Base-by-base conservation (phyloP, 768 basidiomycete genomes). In the Vishniacozyma victoriae region DNA sequence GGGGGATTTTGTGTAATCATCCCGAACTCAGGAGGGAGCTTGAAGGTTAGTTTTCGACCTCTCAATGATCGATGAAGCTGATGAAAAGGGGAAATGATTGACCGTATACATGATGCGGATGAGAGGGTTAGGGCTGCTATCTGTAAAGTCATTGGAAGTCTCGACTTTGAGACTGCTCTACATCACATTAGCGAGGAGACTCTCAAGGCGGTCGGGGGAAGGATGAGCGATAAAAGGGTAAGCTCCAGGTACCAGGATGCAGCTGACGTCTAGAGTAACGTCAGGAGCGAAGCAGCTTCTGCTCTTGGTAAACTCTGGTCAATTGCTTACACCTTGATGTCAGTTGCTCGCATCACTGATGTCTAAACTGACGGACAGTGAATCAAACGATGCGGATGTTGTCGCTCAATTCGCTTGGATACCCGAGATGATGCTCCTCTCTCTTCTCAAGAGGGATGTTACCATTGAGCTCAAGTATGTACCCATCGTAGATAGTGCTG, bases 331-430 rank as follows among this genome's bases (percentile, higher is more conserved):
- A 80, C 85, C 0, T 90, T 95, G 69, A 91, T 99, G 90, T 95
- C 57, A 50, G 87, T 73, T 20, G 61, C 27, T 3, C 15, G 11
- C 1, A 26, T 23, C 12, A 5, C 6, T 13, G 9, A 20, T 13
- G 19, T 24, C 23, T 1, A 22, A 3, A 23, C 42, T 49, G 1
- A 48, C 19, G 26, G 24, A 14, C 49, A 97, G 93, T 54, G 90
- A 93, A 67, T 83, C 82, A 50, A 81, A 82, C 33, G 87, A 90
- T 45, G 72, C 78, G 2, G 75, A 79, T 1, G 89, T 89, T 1
- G 77, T 84, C 24, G 61, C 75, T 14, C 86, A 92, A 38, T 96
- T 97, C 62, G 82, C 81, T 0, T 99, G 95, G 95, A 96, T 99
- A 52, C 91, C 95, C 0, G 77, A 83, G 22, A 75, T 78, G 33